phyloP scores from a whole-genome alignment of 2,329 filamentous ascomycete genomes.

The Sporothrix pseudoabietina region DNA sequence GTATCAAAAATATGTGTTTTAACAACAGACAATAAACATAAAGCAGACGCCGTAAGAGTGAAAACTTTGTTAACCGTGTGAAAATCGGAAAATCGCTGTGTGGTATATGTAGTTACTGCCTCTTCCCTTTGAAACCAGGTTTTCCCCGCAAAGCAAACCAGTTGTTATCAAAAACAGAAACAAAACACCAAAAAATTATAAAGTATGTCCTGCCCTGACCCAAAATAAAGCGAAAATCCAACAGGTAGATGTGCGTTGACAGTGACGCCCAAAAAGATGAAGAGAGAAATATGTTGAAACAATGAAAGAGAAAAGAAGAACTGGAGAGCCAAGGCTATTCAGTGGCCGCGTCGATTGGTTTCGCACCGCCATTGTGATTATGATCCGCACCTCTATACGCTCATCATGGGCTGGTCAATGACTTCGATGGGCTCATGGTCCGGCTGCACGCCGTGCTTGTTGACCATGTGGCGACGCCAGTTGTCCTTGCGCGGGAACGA shows the following conservation, averaged over 20 bases:
- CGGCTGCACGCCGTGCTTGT: constrained; percentile 52
- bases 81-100: constrained; percentile 15
- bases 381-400: not conserved
- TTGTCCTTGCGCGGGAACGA: constrained; percentile 65
- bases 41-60: constrained; percentile 9
- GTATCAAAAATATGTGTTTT: not conserved
- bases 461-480: constrained; percentile 64
- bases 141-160: not conserved
- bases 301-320: not conserved
- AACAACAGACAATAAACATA: not conserved
- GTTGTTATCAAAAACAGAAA: not conserved
- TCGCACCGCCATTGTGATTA: too few species aligned
- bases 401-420: constrained; percentile 43
- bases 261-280: not conserved
- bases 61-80: not conserved
- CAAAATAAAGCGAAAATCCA: not conserved
- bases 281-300: not conserved
- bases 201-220: not conserved
- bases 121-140: not conserved
- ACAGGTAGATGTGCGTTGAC: not conserved
- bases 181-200: not conserved
- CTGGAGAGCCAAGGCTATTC: not conserved
- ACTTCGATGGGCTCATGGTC: constrained; percentile 51
- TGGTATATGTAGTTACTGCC: constrained; percentile 15
- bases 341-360: not conserved